Evolutionary conservation across 2,329 filamentous ascomycete species (phyloP).

Genomic region (Apiospora koreana): DNA sequence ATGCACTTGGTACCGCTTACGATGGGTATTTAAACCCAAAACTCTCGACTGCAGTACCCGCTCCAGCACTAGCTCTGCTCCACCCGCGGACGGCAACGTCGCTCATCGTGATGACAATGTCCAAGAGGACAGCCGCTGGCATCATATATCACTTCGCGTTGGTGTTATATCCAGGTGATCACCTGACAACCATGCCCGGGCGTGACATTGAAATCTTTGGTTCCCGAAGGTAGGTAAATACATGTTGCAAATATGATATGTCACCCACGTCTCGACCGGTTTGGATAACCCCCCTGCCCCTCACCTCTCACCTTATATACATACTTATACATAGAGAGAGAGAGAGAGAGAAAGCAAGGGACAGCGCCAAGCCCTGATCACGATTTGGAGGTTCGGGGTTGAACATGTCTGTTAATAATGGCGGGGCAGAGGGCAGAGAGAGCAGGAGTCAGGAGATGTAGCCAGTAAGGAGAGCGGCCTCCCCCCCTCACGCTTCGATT

Average conservation of each 20-base stretch:
- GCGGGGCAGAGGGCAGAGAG: not conserved
- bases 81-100: not conserved
- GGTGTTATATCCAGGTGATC: not conserved
- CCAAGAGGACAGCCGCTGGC: not conserved
- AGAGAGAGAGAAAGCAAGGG: not conserved
- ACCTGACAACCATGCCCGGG: not conserved
- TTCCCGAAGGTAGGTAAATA: not conserved
- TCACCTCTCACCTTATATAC: not conserved
- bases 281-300: not conserved
- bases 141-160: not conserved
- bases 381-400: not conserved
- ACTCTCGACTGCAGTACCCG: slow-evolving; percentile 5
- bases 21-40: slow-evolving; percentile 4
- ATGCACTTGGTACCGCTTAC: slow-evolving; percentile 7
- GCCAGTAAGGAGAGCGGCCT: not conserved
- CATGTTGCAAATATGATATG: not conserved
- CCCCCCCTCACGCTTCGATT: not conserved
- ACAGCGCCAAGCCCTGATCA: not conserved
- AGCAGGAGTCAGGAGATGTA: too few relatives aligned
- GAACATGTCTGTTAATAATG: not conserved
- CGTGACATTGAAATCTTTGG: not conserved
- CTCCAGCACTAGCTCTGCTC: not conserved
- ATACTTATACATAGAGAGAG: not conserved
- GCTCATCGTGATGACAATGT: not conserved
- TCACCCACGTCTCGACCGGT: not conserved